Evolutionary conservation across 202 grass and related monocot species (phyloP).

Genomic region (Panicum virgatum): DNA sequence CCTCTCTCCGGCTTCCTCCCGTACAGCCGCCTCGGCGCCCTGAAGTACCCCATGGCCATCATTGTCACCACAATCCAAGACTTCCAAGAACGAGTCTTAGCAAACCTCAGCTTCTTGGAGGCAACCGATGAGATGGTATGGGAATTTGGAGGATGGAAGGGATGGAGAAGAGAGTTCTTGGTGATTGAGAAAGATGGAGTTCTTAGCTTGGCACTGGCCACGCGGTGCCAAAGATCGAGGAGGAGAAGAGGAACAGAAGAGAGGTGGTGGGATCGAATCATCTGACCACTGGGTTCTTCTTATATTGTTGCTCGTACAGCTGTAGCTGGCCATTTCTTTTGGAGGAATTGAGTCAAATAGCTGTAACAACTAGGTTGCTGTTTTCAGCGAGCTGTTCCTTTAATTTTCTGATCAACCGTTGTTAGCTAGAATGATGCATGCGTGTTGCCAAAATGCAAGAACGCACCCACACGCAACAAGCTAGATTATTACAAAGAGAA

Average conservation of each 20-base stretch:
- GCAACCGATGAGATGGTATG: background rate
- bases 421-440: background rate
- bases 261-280: slow-evolving; percentile 27
- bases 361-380: background rate
- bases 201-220: background rate
- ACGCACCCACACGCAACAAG: background rate
- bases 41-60: slow-evolving; percentile 49
- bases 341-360: background rate
- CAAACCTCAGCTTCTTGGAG: background rate
- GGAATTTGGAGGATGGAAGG: background rate
- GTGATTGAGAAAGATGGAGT: background rate
- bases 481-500: too few species aligned
- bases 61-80: background rate
- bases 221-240: background rate
- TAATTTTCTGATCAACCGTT: background rate
- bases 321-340: slow-evolving; percentile 14
- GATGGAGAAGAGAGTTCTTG: background rate
- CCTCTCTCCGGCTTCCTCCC: slow-evolving; percentile 16
- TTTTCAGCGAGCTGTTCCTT: background rate
- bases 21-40: slow-evolving; percentile 30
- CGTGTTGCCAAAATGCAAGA: background rate
- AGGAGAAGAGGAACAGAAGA: background rate
- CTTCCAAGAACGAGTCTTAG: background rate
- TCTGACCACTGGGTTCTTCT: slow-evolving; percentile 5
- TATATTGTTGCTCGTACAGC: slow-evolving; percentile 7